phyloP scores from a whole-genome alignment of 495 filamentous ascomycete species.

The Ascobolus immersus region DNA sequence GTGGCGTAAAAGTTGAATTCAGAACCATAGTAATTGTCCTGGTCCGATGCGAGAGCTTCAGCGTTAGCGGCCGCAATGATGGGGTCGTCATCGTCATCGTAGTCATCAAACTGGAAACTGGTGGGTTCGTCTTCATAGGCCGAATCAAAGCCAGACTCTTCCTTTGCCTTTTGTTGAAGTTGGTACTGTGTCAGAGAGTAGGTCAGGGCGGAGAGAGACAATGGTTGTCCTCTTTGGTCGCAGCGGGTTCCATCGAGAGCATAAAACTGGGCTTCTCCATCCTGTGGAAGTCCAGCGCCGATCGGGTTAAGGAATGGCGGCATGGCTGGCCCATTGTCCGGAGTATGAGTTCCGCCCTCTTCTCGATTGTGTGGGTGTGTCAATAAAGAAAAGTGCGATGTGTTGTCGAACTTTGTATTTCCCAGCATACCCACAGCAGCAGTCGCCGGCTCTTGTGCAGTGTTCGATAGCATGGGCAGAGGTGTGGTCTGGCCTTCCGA shows the following conservation, averaged over 20 bases:
- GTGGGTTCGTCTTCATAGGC: neutral
- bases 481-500: too few species aligned
- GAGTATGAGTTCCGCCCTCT: too few species aligned
- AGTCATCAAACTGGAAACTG: conserved; percentile 30
- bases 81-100: conserved; percentile 48
- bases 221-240: conserved; percentile 13
- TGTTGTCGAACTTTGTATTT: too few species aligned
- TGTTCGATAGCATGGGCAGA: too few species aligned
- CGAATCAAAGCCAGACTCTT: neutral
- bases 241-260: conserved; percentile 9
- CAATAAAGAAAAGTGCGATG: too few species aligned
- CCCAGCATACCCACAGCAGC: too few species aligned
- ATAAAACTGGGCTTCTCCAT: conserved; percentile 16
- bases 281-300: too few species aligned
- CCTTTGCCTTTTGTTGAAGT: conserved; percentile 15
- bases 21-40: conserved; percentile 79
- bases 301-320: conserved; percentile 16
- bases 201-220: conserved; percentile 12
- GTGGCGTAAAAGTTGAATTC: conserved; percentile 92
- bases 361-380: too few species aligned
- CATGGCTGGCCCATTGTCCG: too few species aligned
- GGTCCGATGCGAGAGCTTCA: conserved; percentile 71
- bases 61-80: conserved; percentile 92
- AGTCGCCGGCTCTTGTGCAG: too few species aligned
- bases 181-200: conserved; percentile 14